Evolutionary conservation across 805 yeast genomes (phyloP), one percentile per base, ranked within the genome.

Genomic region (Cyberlindnera saturnus): DNA sequence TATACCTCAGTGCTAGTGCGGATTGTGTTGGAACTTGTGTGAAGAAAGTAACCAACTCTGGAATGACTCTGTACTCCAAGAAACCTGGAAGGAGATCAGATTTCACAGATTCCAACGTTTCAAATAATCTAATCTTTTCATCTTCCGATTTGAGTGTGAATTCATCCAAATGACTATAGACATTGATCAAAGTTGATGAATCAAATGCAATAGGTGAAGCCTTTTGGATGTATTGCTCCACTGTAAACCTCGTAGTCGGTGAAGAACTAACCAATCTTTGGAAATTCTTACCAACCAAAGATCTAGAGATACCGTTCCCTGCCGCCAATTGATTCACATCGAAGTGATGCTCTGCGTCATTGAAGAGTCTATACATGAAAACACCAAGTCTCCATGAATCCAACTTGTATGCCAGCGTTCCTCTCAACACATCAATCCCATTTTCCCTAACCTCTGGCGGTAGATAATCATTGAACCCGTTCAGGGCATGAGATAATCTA

Each of bases 311-410:
- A 29, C 51, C 56, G 10, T 44, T 42, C 17, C 47, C 53, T 13
- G 20, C 39, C 1, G 33, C 28, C n/a, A 55, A 11, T 14, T 43
- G 46, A 13, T 40, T 38, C 26, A 39, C 16, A 40, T 49, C 15
- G 11, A 44, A 28, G 7, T 52, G 47, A 8, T 19, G 34, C 4
- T 40, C 39, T 31, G 43, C 48, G 39, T 39, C 44, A 41, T 67
- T 67, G 54, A 75, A 73, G 6, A 81, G 50, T 36, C 69, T 65
- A 44, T 66, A 67, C 3, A 81, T 70, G 28, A 86, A 66, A 2
- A 64, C 64, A 4, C 88, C 95, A 32, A 81, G 69, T 48, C 72
- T 72, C 66, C 69, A 85, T 0, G 93, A 69, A 59, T 86, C 95
- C 42, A 79, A 64, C 49, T 77, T 77, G 32, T 66, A 56, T 0